Percentiles rank a stretch among this genome's conserved stretches.
Conservation (phyloP, 2,329 filamentous ascomycete species). For the Phialophora tarda region DNA sequence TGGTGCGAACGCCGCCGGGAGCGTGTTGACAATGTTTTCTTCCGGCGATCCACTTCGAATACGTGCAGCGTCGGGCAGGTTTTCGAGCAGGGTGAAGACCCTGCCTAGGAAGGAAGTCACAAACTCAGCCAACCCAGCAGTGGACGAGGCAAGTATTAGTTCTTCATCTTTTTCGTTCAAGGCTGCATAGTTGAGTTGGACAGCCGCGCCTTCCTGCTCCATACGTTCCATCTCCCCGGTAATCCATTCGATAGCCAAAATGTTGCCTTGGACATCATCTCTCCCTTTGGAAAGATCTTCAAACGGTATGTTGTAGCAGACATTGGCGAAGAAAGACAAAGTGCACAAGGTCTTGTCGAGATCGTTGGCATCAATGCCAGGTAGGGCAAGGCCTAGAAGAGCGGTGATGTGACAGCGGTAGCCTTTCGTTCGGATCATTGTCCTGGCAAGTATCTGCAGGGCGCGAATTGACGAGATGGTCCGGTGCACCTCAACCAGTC, state of each 20-base stretch:
- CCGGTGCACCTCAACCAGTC: conserved; percentile 93
- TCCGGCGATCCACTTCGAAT: conserved; percentile 90
- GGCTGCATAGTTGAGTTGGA: conserved; percentile 86
- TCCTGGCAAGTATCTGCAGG: conserved; percentile 86
- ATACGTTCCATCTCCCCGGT: conserved; percentile 92
- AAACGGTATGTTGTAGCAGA: conserved; percentile 95
- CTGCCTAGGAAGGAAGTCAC: conserved; percentile 87
- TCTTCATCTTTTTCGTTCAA: conserved; percentile 86
- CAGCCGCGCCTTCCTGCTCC: conserved; percentile 82
- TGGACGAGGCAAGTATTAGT: conserved; percentile 88
- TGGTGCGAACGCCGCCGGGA: conserved; percentile 89
- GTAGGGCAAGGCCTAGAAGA: conserved; percentile 86
- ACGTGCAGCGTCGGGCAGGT: conserved; percentile 86
- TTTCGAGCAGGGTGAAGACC: conserved; percentile 94
- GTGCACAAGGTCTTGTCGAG: conserved; percentile 95
- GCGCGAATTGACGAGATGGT: conserved; percentile 93
- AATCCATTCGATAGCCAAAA: conserved; percentile 88
- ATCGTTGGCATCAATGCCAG: conserved; percentile 97
- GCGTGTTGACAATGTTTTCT: conserved; percentile 93
- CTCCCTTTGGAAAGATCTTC: conserved; percentile 75
- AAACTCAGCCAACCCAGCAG: conserved; percentile 91
- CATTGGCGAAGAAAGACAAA: conserved; percentile 90
- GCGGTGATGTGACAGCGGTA: conserved; percentile 96
- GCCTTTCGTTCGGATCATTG: conserved; percentile 92
- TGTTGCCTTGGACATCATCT: conserved; percentile 72